Conservation (phyloP, 2,329 filamentous ascomycete genomes). For the Arthrobotrys entomopaga region DNA sequence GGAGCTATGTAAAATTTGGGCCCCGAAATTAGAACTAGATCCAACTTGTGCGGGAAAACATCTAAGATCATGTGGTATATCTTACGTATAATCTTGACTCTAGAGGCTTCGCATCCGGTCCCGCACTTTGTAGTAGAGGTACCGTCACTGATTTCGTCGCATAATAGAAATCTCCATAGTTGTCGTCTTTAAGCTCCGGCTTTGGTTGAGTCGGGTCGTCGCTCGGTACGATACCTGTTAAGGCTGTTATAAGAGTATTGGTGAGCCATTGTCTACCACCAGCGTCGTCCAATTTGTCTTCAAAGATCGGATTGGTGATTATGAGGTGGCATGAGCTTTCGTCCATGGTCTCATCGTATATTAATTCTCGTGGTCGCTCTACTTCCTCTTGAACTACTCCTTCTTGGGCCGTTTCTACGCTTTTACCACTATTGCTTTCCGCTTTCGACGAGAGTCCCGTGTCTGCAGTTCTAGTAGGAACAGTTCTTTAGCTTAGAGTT, state of each 20-base stretch:
- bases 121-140: background rate
- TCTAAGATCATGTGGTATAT: no score
- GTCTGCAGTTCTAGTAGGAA: background rate
- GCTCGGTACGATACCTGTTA: slow-evolving; percentile 2
- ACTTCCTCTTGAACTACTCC: background rate
- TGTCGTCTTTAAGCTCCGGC: background rate
- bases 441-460: background rate
- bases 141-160: background rate
- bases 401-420: background rate
- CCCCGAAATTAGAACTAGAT: no score
- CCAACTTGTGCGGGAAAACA: no score
- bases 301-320: slow-evolving; percentile 20
- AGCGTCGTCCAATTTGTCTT: slow-evolving; percentile 10
- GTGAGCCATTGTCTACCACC: background rate
- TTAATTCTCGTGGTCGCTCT: background rate
- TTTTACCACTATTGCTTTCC: background rate
- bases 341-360: slow-evolving; percentile 18
- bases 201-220: background rate
- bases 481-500: no score
- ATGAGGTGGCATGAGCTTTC: slow-evolving; percentile 24
- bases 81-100: slow-evolving; percentile 18
- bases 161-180: slow-evolving; percentile 2
- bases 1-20: slow-evolving; percentile 19
- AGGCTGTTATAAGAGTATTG: background rate
- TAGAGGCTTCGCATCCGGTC: background rate